Conservation (phyloP, 371 early-diverging fungal species). For the Apophysomyces trapeziformis region DNA sequence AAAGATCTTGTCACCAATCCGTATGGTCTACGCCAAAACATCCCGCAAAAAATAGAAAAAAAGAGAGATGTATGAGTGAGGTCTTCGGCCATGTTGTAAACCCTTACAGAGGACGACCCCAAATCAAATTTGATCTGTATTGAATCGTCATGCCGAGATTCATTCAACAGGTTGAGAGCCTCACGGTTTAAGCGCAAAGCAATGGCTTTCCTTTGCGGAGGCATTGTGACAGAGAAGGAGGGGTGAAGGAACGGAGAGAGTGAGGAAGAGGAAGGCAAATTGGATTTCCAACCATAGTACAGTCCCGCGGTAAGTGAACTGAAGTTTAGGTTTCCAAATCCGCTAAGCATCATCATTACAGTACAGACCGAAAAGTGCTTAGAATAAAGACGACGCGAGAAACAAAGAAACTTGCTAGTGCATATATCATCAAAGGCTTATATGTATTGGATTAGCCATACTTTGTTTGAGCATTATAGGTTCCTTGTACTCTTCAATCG, state of each 20-base stretch:
- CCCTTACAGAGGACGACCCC: constrained; percentile 5
- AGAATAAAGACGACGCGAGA: too few relatives aligned
- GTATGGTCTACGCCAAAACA: constrained; percentile 16
- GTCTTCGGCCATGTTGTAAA: not conserved
- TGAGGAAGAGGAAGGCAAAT: not conserved
- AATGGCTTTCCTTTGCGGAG: constrained; percentile 23
- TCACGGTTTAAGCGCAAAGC: constrained; percentile 33
- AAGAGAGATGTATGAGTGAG: not conserved
- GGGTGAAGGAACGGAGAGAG: not conserved
- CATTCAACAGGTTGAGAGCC: constrained; percentile 21
- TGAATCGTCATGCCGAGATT: constrained; percentile 15
- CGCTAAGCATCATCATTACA: too few relatives aligned
- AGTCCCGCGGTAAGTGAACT: too few relatives aligned
- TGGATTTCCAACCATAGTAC: not conserved
- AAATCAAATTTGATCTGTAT: constrained; percentile 18
- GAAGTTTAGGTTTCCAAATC: too few relatives aligned
- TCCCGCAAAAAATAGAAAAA: not conserved
- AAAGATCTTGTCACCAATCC: constrained; percentile 25
- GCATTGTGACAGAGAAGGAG: constrained; percentile 1
- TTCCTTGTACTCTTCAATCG: too few relatives aligned
- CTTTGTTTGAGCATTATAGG: too few relatives aligned
- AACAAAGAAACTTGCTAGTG: too few relatives aligned
- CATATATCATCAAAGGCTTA: too few relatives aligned
- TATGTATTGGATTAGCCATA: too few relatives aligned
- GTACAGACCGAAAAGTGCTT: too few relatives aligned